Evolutionary conservation across 2,329 filamentous ascomycete species (phyloP).

Genomic region (Trichoderma citrinoviride): DNA sequence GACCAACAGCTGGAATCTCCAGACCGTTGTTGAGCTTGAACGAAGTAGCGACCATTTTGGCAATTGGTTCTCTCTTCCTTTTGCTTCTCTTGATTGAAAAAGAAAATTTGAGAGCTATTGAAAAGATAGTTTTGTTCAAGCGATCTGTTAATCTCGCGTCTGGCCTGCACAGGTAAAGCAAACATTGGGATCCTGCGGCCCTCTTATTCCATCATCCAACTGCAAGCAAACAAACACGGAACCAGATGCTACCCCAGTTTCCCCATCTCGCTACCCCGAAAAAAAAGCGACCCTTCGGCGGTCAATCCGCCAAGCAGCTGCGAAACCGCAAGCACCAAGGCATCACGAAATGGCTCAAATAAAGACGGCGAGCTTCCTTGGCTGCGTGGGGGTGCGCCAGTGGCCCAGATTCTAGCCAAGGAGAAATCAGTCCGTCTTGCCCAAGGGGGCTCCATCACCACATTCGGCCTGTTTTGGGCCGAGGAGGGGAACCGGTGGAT

Average conservation of each 20-base stretch:
- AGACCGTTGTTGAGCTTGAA: slow-evolving; percentile 65
- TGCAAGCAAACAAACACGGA: background rate
- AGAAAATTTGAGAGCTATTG: background rate
- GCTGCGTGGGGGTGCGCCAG: slow-evolving; percentile 16
- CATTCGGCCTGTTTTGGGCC: background rate
- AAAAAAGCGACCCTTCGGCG: slow-evolving; percentile 21
- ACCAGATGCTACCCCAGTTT: background rate
- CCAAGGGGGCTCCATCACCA: background rate
- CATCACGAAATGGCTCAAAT: background rate
- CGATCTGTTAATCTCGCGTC: background rate
- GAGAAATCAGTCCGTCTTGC: slow-evolving; percentile 26
- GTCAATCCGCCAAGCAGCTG: background rate
- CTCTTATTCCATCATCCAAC: background rate
- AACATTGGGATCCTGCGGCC: background rate
- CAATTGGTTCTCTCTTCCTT: background rate
- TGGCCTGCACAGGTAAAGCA: background rate
- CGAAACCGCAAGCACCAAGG: slow-evolving; percentile 2
- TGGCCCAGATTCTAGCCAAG: slow-evolving; percentile 20
- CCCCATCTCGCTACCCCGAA: slow-evolving; percentile 14
- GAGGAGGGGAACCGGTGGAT: background rate
- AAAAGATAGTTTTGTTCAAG: background rate
- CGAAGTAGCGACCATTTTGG: slow-evolving; percentile 48
- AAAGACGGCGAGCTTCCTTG: background rate
- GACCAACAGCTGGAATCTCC: slow-evolving; percentile 61
- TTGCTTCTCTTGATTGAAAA: background rate